phyloP scores from a whole-genome alignment of 208 protist species.

The Naegleria fowleri region DNA sequence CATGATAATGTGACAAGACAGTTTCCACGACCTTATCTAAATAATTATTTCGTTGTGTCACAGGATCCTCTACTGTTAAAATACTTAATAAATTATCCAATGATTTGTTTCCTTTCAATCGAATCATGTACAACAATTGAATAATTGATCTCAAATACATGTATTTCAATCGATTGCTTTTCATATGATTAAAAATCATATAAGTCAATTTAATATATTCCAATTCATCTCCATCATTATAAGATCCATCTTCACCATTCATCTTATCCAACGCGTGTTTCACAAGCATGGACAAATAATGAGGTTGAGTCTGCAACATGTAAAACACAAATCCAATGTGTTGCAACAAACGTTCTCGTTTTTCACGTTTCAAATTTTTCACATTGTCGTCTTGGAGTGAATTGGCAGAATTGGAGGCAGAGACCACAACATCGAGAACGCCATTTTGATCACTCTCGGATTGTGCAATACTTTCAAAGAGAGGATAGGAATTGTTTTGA shows the following conservation, averaged over 20 bases:
- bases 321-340: neutral
- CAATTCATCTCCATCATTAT: neutral
- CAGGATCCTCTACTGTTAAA: neutral
- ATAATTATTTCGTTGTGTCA: neutral
- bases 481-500: neutral
- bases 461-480: neutral
- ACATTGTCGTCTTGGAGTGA: neutral
- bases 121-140: neutral
- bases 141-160: neutral
- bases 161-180: neutral
- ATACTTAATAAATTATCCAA: neutral
- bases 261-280: neutral
- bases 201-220: neutral
- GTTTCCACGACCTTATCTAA: neutral
- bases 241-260: neutral
- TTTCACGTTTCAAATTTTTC: neutral
- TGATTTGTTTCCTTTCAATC: neutral
- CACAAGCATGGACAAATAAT: neutral
- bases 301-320: neutral
- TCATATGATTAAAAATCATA: slow-evolving; percentile 1
- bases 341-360: neutral
- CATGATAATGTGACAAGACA: neutral
- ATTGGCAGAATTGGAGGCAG: neutral
- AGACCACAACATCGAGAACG: neutral
- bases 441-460: neutral